Conservation (phyloP, 768 basidiomycete genomes). For the Chalciporus sphaerocephalus region DNA sequence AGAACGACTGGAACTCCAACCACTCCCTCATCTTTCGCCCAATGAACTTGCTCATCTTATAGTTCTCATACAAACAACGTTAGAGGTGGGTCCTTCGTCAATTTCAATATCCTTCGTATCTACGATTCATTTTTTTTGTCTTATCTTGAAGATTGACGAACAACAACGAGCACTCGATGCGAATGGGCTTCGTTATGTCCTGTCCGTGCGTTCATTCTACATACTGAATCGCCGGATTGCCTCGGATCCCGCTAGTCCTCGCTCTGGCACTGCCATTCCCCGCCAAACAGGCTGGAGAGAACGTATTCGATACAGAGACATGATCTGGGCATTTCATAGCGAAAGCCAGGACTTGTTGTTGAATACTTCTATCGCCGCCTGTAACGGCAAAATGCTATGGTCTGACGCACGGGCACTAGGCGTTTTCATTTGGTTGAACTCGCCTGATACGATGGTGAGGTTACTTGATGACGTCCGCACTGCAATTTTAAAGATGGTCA, state of each 20-base stretch:
- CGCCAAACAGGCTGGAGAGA: slow-evolving; percentile 56
- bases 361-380: slow-evolving; percentile 62
- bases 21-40: slow-evolving; percentile 65
- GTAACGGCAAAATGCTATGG: slow-evolving; percentile 87
- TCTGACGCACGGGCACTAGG: slow-evolving; percentile 82
- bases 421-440: slow-evolving; percentile 83
- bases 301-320: slow-evolving; percentile 87
- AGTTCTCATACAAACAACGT: slow-evolving; percentile 79
- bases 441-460: slow-evolving; percentile 72
- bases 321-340: slow-evolving; percentile 96
- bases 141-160: slow-evolving; percentile 67
- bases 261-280: slow-evolving; percentile 39
- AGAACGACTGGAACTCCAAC: slow-evolving; percentile 54
- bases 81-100: slow-evolving; percentile 57
- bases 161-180: slow-evolving; percentile 87
- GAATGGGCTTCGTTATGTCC: slow-evolving; percentile 89
- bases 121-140: slow-evolving; percentile 1
- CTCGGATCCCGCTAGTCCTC: slow-evolving; percentile 44
- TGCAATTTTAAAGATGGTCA: not conserved
- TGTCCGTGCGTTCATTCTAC: slow-evolving; percentile 89
- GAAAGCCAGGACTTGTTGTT: slow-evolving; percentile 87
- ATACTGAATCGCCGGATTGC: slow-evolving; percentile 68
- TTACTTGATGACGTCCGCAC: not conserved
- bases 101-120: not conserved
- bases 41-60: slow-evolving; percentile 82